phyloP scores from a whole-genome alignment of 179 eudicot genomes.

The Patellifolia procumbens region DNA sequence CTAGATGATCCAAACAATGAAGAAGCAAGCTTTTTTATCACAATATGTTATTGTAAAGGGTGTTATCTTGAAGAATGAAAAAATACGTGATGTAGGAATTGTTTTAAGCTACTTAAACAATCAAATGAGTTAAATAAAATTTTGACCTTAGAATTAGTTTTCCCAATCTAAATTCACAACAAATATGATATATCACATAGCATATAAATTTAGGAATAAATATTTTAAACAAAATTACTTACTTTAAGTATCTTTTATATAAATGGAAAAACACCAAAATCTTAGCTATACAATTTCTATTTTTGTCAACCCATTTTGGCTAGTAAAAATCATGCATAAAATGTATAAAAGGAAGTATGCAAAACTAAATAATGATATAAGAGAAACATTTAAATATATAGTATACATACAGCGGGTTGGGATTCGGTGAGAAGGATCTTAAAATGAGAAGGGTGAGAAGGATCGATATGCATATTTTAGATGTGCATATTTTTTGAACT shows the following conservation, averaged over 20 bases:
- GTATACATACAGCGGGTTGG: no score
- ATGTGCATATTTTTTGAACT: no score
- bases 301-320: neutral
- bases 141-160: neutral
- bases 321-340: neutral
- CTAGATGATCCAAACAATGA: no score
- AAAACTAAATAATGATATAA: neutral
- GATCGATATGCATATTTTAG: no score
- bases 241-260: neutral
- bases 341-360: neutral
- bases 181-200: no score
- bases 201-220: no score
- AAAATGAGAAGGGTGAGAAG: no score
- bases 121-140: neutral
- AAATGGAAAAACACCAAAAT: slow-evolving; percentile 10
- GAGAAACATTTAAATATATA: no score
- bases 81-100: neutral
- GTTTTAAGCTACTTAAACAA: neutral
- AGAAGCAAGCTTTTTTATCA: no score
- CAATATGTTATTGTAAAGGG: no score
- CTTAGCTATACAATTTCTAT: neutral
- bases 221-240: neutral
- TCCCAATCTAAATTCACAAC: neutral
- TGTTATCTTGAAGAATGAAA: no score
- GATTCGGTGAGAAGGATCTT: no score